phyloP scores from a whole-genome alignment of 495 filamentous ascomycete genomes.

The Aspergillus bridgeri region DNA sequence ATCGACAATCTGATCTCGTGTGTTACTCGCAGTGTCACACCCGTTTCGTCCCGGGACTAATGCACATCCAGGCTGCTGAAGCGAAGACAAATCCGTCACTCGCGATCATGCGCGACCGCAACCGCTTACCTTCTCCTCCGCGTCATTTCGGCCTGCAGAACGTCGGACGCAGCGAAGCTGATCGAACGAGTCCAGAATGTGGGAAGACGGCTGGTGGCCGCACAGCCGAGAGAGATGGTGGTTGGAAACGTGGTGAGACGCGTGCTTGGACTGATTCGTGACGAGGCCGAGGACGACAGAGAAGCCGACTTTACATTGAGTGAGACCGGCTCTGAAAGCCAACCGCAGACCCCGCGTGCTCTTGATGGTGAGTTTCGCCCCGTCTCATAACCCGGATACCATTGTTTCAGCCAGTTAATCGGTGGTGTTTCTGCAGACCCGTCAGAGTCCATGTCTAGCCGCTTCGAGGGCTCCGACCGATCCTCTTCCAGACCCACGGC shows the following conservation, averaged over 20 bases:
- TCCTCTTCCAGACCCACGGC: constrained; percentile 53
- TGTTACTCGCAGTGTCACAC: constrained; percentile 23
- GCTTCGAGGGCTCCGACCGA: constrained; percentile 34
- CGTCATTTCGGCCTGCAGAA: constrained; percentile 67
- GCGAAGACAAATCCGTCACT: constrained; percentile 80
- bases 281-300: constrained; percentile 79
- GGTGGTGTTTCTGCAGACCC: constrained; percentile 26
- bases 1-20: constrained; percentile 80
- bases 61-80: constrained; percentile 67
- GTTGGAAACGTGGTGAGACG: constrained; percentile 92
- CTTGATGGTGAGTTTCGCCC: constrained; percentile 31
- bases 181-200: constrained; percentile 72
- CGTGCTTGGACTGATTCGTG: constrained; percentile 84
- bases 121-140: constrained; percentile 82
- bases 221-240: constrained; percentile 83
- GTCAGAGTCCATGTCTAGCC: constrained; percentile 30
- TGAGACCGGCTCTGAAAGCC: constrained; percentile 46
- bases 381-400: not conserved
- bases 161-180: constrained; percentile 69
- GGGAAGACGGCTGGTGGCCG: constrained; percentile 68
- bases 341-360: constrained; percentile 47
- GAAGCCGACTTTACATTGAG: constrained; percentile 61
- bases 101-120: constrained; percentile 82
- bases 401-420: constrained; percentile 2
- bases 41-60: constrained; percentile 4